These are phyloP conservation scores for Leucosporidium scottii DNA, from an alignment of 768 basidiomycete genomes.

Conservation along the genomic window DNA sequence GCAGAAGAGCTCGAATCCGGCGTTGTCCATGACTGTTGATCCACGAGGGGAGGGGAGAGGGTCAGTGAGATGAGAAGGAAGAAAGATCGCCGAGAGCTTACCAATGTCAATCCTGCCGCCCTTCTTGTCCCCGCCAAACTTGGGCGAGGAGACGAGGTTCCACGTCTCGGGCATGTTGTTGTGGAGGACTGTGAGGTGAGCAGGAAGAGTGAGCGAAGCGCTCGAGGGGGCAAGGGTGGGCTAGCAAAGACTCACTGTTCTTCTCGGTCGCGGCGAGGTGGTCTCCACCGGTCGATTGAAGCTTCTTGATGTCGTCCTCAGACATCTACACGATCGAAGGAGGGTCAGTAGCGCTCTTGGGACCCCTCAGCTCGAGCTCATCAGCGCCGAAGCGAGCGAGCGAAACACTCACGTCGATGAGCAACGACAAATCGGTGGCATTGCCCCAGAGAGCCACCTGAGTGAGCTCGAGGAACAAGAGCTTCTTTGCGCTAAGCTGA, in stretches of 20 bases:
- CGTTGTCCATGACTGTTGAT: slow-evolving; percentile 62
- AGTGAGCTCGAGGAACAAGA: slow-evolving; percentile 84
- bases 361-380: too few relatives aligned
- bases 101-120: slow-evolving; percentile 67
- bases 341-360: background rate
- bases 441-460: slow-evolving; percentile 98
- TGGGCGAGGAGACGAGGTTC: slow-evolving; percentile 56
- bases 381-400: background rate
- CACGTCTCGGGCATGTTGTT: slow-evolving; percentile 68
- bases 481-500: slow-evolving; percentile 52
- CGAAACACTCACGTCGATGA: slow-evolving; percentile 58
- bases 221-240: background rate
- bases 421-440: slow-evolving; percentile 85
- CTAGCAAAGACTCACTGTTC: slow-evolving; percentile 53
- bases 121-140: slow-evolving; percentile 53
- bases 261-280: slow-evolving; percentile 90
- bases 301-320: slow-evolving; percentile 89
- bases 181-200: slow-evolving; percentile 48
- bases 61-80: background rate
- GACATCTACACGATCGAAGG: slow-evolving; percentile 53
- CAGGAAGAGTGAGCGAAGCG: too few relatives aligned
- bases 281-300: slow-evolving; percentile 96
- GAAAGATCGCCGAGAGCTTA: slow-evolving; percentile 27
- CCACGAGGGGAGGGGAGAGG: background rate
- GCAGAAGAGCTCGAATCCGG: slow-evolving; percentile 61